These are phyloP conservation scores for Croton laevigatus DNA, from an alignment of 441 rosid species.

Conservation along the genomic window DNA sequence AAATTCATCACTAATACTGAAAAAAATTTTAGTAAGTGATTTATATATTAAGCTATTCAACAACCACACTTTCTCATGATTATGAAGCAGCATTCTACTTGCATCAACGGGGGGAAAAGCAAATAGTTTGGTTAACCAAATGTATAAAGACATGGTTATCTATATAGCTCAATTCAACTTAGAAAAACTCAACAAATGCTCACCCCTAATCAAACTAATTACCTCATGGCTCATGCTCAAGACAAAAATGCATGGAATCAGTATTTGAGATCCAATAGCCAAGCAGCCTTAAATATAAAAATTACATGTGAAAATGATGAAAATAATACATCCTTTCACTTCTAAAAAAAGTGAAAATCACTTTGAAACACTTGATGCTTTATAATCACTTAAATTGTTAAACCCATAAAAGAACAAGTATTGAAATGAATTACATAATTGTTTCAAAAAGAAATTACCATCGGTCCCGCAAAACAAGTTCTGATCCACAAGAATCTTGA, in stretches of 20 bases:
- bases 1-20: not conserved
- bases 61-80: not conserved
- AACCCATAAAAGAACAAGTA: not conserved
- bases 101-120: not conserved
- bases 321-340: not conserved
- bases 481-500: constrained; percentile 84
- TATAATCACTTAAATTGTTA: not conserved
- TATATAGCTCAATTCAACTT: no score
- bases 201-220: not conserved
- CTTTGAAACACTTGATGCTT: not conserved
- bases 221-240: constrained; percentile 2
- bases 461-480: constrained; percentile 77
- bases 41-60: not conserved
- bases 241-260: not conserved
- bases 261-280: not conserved
- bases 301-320: not conserved
- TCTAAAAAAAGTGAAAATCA: constrained; percentile 1
- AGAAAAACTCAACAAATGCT: not conserved
- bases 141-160: no score
- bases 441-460: constrained; percentile 50
- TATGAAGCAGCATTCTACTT: not conserved
- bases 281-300: not conserved
- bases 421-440: not conserved
- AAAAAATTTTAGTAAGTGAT: not conserved
- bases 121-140: no score